phyloP scores from a whole-genome alignment of 2,329 filamentous ascomycete species.

The Magnaporthiopsis incrustans region DNA sequence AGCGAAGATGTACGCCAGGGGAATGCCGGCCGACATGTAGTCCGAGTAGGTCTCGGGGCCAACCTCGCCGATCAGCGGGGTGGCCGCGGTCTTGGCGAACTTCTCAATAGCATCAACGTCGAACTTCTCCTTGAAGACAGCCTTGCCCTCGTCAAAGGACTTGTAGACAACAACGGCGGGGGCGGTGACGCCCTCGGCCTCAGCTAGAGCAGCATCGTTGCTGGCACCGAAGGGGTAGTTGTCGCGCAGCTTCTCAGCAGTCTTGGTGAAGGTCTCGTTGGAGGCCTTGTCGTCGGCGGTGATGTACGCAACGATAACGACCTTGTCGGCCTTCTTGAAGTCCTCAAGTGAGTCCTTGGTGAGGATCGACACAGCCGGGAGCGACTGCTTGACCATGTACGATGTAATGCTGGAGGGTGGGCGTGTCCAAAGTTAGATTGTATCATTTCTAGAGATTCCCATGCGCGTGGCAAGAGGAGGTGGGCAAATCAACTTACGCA shows the following conservation, averaged over 20 bases:
- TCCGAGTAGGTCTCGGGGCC: slow-evolving; percentile 92
- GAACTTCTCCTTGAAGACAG: slow-evolving; percentile 72
- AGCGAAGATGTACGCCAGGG: slow-evolving; percentile 95
- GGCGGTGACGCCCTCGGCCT: slow-evolving; percentile 81
- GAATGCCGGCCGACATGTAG: slow-evolving; percentile 90
- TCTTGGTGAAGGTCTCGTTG: slow-evolving; percentile 72
- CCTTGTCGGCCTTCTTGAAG: slow-evolving; percentile 97
- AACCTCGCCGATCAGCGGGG: slow-evolving; percentile 88
- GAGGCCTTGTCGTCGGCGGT: slow-evolving; percentile 72
- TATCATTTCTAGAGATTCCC: background rate
- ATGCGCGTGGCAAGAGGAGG: background rate
- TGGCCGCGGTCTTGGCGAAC: slow-evolving; percentile 79
- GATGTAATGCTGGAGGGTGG: slow-evolving; percentile 47
- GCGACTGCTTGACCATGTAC: slow-evolving; percentile 97
- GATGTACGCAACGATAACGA: slow-evolving; percentile 87
- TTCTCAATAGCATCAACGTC: slow-evolving; percentile 69
- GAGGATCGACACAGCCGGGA: slow-evolving; percentile 82
- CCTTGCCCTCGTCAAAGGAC: slow-evolving; percentile 94
- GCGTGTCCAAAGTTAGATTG: background rate
- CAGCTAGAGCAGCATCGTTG: slow-evolving; percentile 74
- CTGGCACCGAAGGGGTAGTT: slow-evolving; percentile 87
- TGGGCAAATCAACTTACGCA: slow-evolving; percentile 39
- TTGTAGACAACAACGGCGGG: slow-evolving; percentile 94
- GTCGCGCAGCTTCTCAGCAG: slow-evolving; percentile 73
- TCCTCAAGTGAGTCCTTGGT: slow-evolving; percentile 78